Evolutionary conservation across 208 protist species (phyloP).

Genomic region (Trypanosoma melophagium): DNA sequence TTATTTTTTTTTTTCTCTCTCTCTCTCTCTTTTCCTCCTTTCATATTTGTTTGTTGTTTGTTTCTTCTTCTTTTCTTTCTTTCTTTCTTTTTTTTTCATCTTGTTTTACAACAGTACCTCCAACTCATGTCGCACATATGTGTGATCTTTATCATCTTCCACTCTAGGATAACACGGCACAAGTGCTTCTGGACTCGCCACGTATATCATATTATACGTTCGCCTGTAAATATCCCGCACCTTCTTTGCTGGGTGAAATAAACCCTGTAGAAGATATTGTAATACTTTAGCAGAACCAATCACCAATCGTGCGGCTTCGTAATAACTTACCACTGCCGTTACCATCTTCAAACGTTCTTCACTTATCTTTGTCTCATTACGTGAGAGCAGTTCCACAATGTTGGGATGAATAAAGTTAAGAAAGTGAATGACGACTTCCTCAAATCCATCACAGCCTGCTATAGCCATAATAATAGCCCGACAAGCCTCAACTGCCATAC

Average conservation of each 20-base stretch:
- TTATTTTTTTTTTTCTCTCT: too few relatives aligned
- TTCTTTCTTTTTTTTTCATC: constrained; percentile 7
- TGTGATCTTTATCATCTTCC: constrained; percentile 47
- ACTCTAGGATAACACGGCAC: constrained; percentile 95
- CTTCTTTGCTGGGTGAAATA: constrained; percentile 98
- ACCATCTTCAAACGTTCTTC: constrained; percentile 89
- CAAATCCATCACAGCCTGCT: constrained; percentile 70
- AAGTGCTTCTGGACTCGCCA: constrained; percentile 94
- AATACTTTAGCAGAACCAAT: constrained; percentile 94
- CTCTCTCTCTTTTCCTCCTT: too few relatives aligned
- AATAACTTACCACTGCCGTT: constrained; percentile 96
- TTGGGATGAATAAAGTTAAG: constrained; percentile 99
- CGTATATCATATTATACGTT: constrained; percentile 99
- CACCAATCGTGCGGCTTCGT: constrained; percentile 95
- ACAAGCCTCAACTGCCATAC: constrained; percentile 97
- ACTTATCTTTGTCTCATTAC: constrained; percentile 65
- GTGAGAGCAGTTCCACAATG: constrained; percentile 99
- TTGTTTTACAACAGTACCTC: constrained; percentile 65
- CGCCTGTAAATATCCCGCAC: constrained; percentile 99
- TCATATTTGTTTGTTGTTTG: too few relatives aligned
- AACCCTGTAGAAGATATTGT: constrained; percentile 95
- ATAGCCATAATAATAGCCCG: constrained; percentile 94
- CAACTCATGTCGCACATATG: constrained; percentile 67
- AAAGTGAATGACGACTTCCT: constrained; percentile 97
- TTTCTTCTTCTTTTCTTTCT: too few relatives aligned